Base-by-base conservation (phyloP, 176 grass and related monocot genomes). In the Oryza nivara region DNA sequence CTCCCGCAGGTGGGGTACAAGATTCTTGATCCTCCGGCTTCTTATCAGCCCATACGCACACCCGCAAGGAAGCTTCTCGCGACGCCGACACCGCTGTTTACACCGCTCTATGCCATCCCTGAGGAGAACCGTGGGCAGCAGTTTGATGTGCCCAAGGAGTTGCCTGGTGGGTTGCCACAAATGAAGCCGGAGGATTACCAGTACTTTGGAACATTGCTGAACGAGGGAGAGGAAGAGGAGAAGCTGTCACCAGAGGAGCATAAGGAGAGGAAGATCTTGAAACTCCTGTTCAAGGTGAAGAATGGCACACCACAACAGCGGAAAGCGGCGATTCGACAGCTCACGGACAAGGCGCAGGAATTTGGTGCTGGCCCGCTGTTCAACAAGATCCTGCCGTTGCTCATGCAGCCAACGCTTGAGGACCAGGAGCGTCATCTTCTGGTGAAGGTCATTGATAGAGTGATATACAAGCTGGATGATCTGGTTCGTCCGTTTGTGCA, bases 101-200 rank as follows among this genome's bases (percentile, higher is more conserved):
- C 96, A 60, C 96, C 96, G 1, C 74, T 92, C 3, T 98, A 98
- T 76, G 32, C 66, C 22, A 98, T 98, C 45, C 93, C 93, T 25
- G 93, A 95, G 60, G 96, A 98, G 66, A 98, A 98, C 54, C 91
- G 93, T 79, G 93, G 96, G 1, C 93, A 96, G 45, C 93, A 95
- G 8, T 98, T 95, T 89, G 96, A 98, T 82, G 93, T 98, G 56
- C 91, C 93, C 36, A 95, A 95, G 87, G 93, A 98, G 78, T 54
- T 87, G 11, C 52, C 60, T 41, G 88, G 88, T 69, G 96, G 93
- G 54, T 88, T 95, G 76, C 96, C 93, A 0, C 75, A 88, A 22
- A 98, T 98, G 96, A 98, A 98, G 73, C 96, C 88, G 20, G 96
- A 98, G 75, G 96, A 98, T 91, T 98, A 94, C 84, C 96, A 98